Evolutionary conservation across 331 rosid species (phyloP).

Genomic region (Quercus phellos): DNA sequence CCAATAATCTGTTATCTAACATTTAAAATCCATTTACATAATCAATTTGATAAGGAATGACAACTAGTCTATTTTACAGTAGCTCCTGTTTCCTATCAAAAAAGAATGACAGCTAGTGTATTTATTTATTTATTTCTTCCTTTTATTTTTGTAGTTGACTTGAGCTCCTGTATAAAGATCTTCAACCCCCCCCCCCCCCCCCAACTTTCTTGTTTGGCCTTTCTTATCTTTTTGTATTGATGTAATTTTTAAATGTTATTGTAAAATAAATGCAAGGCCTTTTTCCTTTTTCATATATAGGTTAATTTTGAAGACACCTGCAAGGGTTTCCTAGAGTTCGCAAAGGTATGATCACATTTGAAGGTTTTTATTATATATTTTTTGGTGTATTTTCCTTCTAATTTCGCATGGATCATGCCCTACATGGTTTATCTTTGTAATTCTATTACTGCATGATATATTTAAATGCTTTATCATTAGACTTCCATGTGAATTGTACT

Average conservation of each 20-base stretch:
- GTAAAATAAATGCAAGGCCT: conserved; percentile 2
- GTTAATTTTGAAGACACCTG: conserved; percentile 96
- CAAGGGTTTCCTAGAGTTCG: conserved; percentile 97
- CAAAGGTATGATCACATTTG: conserved; percentile 57
- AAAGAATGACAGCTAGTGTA: background rate
- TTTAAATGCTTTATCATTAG: too few relatives aligned
- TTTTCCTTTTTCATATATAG: conserved; percentile 34
- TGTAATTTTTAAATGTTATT: background rate
- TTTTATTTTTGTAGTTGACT: background rate
- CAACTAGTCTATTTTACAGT: too few relatives aligned
- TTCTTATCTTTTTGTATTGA: background rate
- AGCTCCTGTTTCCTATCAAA: too few relatives aligned
- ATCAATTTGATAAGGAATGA: too few relatives aligned
- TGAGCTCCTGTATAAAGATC: background rate
- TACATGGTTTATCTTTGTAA: background rate
- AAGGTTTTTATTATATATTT: conserved; percentile 1
- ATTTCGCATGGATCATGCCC: background rate
- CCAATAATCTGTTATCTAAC: too few relatives aligned
- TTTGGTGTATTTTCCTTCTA: background rate
- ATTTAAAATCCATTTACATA: too few relatives aligned
- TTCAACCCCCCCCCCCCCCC: background rate
- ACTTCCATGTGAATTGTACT: too few relatives aligned
- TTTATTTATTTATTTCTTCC: background rate
- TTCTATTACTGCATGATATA: background rate
- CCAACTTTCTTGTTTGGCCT: background rate